These are phyloP conservation scores for Lactuca saligna DNA, from an alignment of 129 eudicot genomes.

Conservation along the genomic window DNA sequence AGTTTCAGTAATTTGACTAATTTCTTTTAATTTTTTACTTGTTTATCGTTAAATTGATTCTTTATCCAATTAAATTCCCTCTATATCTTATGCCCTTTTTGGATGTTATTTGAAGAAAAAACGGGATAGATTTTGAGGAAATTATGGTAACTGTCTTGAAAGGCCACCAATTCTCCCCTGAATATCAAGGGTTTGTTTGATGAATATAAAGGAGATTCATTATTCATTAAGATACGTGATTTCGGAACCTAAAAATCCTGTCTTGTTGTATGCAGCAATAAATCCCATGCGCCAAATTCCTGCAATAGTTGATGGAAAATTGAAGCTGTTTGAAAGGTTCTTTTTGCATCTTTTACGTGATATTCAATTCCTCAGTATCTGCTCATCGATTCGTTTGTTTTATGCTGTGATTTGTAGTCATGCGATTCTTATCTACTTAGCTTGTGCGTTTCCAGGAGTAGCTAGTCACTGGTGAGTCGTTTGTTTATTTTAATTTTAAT, in stretches of 20 bases:
- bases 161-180: slow-evolving; percentile 52
- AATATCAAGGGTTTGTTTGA: slow-evolving; percentile 50
- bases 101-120: slow-evolving; percentile 38
- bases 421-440: slow-evolving; percentile 7
- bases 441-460: slow-evolving; percentile 24
- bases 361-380: too few species aligned
- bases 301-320: slow-evolving; percentile 59
- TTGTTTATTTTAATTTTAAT: background rate
- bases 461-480: slow-evolving; percentile 53
- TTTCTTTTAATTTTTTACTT: too few species aligned
- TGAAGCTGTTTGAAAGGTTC: slow-evolving; percentile 67
- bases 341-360: background rate
- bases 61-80: background rate
- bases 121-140: slow-evolving; percentile 71
- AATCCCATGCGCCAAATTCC: slow-evolving; percentile 72
- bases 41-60: too few species aligned
- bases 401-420: slow-evolving; percentile 23
- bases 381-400: background rate
- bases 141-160: slow-evolving; percentile 42
- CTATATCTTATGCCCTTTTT: background rate
- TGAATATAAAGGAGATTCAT: too few species aligned
- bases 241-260: too few species aligned
- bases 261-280: slow-evolving; percentile 40
- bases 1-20: too few species aligned
- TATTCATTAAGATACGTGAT: too few species aligned